Conservation (phyloP, 2,329 filamentous ascomycete species). For the Fusarium chuoi region DNA sequence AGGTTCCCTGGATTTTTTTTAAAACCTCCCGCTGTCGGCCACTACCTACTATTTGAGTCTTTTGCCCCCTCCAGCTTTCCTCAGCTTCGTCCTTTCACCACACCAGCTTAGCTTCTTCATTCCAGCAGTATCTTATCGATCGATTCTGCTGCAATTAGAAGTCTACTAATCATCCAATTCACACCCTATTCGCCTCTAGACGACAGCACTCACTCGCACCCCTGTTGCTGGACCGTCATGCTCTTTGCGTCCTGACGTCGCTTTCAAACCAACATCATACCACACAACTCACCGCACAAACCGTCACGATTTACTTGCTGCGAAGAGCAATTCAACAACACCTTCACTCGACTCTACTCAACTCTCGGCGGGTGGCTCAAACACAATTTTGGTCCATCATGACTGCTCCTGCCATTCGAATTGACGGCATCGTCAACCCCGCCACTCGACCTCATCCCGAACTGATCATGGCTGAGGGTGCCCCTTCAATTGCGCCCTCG, state of each 20-base stretch:
- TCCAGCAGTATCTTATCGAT: constrained; percentile 38
- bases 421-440: constrained; percentile 51
- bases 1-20: constrained; percentile 36
- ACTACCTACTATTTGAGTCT: constrained; percentile 36
- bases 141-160: constrained; percentile 11
- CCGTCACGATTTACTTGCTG: constrained; percentile 24
- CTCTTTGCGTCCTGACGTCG: constrained; percentile 40
- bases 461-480: constrained; percentile 58
- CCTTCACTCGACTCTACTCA: constrained; percentile 13
- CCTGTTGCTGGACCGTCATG: constrained; percentile 37
- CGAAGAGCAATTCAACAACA: constrained; percentile 35
- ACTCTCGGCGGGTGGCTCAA: constrained; percentile 18
- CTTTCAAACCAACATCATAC: constrained; percentile 9
- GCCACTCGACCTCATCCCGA: constrained; percentile 53
- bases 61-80: constrained; percentile 32
- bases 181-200: neutral
- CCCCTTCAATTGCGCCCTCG: constrained; percentile 67
- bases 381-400: constrained; percentile 35
- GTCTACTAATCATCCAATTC: neutral
- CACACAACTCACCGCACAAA: constrained; percentile 2
- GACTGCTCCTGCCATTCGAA: constrained; percentile 45
- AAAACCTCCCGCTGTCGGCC: constrained; percentile 43
- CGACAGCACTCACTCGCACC: constrained; percentile 1
- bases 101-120: neutral
- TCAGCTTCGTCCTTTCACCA: constrained; percentile 11